Percentiles rank a stretch among this genome's conserved stretches.
Evolutionary conservation across 2,329 filamentous ascomycete genomes (phyloP).

Genomic region (Bertia moriformis): DNA sequence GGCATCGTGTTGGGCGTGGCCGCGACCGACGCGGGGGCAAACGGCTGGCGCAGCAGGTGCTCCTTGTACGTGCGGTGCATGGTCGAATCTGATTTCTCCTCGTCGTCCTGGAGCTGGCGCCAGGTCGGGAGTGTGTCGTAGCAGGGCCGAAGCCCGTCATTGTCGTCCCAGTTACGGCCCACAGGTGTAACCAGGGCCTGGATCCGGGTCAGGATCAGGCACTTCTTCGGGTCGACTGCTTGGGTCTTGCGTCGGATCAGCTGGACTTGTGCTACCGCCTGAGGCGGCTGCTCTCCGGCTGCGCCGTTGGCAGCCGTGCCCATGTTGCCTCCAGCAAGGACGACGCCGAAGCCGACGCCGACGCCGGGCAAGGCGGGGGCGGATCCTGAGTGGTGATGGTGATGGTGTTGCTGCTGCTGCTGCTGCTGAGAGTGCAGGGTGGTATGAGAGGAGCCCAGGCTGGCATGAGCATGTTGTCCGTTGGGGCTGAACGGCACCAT

Average conservation of each 20-base stretch:
- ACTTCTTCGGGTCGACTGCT: conserved; percentile 58
- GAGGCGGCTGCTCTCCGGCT: conserved; percentile 14
- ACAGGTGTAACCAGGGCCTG: conserved; percentile 35
- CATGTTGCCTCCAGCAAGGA: conserved; percentile 16
- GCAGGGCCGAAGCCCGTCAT: conserved; percentile 69
- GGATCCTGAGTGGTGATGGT: conserved; percentile 60
- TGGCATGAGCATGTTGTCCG: conserved; percentile 27
- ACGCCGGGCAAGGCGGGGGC: conserved; percentile 32
- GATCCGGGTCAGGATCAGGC: conserved; percentile 35
- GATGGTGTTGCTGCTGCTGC: conserved; percentile 38
- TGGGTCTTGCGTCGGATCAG: conserved; percentile 59
- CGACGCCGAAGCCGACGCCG: conserved; percentile 8
- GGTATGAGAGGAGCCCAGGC: too few species aligned
- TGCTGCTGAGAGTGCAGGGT: too few species aligned
- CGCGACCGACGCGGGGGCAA: conserved; percentile 37
- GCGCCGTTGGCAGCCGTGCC: conserved; percentile 13
- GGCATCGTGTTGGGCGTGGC: conserved; percentile 58
- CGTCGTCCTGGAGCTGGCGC: conserved; percentile 56
- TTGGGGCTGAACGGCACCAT: conserved; percentile 70
- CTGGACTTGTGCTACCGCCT: conserved; percentile 23
- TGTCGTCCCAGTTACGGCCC: conserved; percentile 53
- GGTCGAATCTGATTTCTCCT: conserved; percentile 52
- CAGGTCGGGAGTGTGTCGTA: conserved; percentile 78
- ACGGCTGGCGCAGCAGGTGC: conserved; percentile 59
- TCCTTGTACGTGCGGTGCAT: conserved; percentile 59